phyloP scores from a whole-genome alignment of 2,329 filamentous ascomycete genomes.

The Samsoniella hepiali region DNA sequence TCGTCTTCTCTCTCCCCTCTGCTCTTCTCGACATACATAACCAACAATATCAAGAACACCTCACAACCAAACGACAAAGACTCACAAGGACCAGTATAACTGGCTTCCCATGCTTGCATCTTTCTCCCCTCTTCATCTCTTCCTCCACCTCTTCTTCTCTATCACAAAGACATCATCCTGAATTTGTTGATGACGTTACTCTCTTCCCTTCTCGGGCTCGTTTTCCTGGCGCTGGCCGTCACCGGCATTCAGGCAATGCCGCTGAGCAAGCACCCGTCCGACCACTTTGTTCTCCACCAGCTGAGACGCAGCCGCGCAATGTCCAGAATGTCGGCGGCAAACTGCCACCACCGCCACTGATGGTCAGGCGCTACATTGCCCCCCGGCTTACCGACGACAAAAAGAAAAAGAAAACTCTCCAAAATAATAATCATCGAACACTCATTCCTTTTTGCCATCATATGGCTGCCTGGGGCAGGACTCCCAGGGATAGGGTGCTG shows the following conservation, averaged over 20 bases:
- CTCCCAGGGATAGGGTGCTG: not conserved
- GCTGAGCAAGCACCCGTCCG: not conserved
- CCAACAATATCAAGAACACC: not conserved
- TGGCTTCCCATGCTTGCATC: not conserved
- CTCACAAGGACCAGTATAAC: too few species aligned
- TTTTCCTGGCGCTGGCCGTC: conserved; percentile 13
- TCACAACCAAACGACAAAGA: not conserved
- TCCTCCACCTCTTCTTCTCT: not conserved
- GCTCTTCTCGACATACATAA: not conserved
- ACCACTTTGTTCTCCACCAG: conserved; percentile 4
- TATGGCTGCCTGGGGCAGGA: not conserved
- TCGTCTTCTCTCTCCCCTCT: not conserved
- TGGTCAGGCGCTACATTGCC: not conserved
- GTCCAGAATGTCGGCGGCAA: conserved; percentile 11
- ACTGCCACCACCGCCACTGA: not conserved
- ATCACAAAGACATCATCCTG: not conserved
- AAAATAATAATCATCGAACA: not conserved
- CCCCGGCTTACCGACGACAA: not conserved
- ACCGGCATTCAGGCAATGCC: conserved; percentile 2
- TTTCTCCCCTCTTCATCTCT: not conserved
- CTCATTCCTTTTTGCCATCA: not conserved
- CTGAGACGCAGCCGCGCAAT: conserved; percentile 13
- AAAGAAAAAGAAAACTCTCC: not conserved
- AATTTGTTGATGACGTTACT: not conserved
- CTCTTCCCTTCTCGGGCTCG: conserved; percentile 8